Base-by-base conservation (phyloP, 2,329 filamentous ascomycete genomes). In the Xenoacremonium recifei region DNA sequence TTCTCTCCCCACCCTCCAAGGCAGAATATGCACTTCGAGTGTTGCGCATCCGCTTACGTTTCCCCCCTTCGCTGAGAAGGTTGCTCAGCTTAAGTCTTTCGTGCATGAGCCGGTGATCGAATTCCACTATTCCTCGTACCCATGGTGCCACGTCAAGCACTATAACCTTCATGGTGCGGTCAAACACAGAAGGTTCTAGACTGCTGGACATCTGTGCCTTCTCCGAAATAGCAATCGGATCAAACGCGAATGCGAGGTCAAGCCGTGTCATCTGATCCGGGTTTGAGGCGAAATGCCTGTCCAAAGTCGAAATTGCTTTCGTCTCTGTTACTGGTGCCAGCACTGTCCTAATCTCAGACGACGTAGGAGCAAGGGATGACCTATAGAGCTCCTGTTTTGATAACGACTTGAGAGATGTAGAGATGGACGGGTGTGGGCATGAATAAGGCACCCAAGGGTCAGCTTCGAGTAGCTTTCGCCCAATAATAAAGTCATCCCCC, bases 71-170 rank as follows among this genome's bases (percentile, higher is more conserved):
- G 39, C 77, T 80, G 11, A 87, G 65, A 1, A 89, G 63, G 40
- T 73, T 80, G 50, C 80, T 81, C 9, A 87, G 64, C 15, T 76
- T 75, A 6, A 79, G 61, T 10, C 89, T 79, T 49, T 89, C 80
- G 47, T 80, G 72, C 56, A 89, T 85, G 2, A 93, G 75, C 1
- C 73, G 75, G 16, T 81, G 70, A 54, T 97, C 92, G 58, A 85
- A 87, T 0, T 82, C 75, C 2, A 92, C 82, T 45, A 99, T 97
- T 27, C 77, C 76, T 10, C 95, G 86, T n/a, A 97, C 79, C 62
- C 89, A 97, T 0, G 95, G 93, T 0, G 90, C 91, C 2, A 97
- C 72, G 49, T 99, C 93, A 11, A 84, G 69, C 0, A 79, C 75
- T 21, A 96, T 80, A 16, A 84, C 71, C 1, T 65, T 62, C 54